These are phyloP conservation scores for Peronospora tabacina DNA, from an alignment of 352 stramenopile species.

Conservation along the genomic window DNA sequence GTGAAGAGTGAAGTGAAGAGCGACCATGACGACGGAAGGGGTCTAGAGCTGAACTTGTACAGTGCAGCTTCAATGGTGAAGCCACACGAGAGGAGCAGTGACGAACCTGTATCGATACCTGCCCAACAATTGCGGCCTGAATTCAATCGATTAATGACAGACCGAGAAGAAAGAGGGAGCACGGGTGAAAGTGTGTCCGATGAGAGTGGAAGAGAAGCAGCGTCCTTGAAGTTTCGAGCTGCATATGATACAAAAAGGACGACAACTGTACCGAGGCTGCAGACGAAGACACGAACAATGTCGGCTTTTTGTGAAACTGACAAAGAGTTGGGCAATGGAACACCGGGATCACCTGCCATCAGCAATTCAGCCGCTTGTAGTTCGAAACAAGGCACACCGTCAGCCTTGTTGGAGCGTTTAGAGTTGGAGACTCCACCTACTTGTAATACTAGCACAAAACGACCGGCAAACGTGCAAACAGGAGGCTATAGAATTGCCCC, in stretches of 20 bases:
- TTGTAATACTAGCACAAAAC: not conserved
- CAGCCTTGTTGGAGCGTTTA: slow-evolving; percentile 14
- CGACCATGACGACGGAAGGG: slow-evolving; percentile 12
- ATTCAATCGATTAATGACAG: slow-evolving; percentile 16
- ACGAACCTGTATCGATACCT: not conserved
- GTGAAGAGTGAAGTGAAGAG: slow-evolving; percentile 4
- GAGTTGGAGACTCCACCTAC: slow-evolving; percentile 3
- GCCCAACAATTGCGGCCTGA: slow-evolving; percentile 13
- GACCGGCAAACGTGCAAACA: slow-evolving; percentile 20
- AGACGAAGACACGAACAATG: slow-evolving; percentile 52
- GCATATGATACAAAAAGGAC: slow-evolving; percentile 20
- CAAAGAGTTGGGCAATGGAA: slow-evolving; percentile 22
- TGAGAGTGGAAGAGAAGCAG: slow-evolving; percentile 1
- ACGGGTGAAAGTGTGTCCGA: slow-evolving; percentile 8
- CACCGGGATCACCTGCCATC: slow-evolving; percentile 1
- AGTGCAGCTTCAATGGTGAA: slow-evolving; percentile 20
- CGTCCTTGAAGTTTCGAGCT: slow-evolving; percentile 18
- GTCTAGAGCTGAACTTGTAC: slow-evolving; percentile 26
- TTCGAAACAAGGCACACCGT: slow-evolving; percentile 9
- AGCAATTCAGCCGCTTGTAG: slow-evolving; percentile 5
- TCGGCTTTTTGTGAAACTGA: slow-evolving; percentile 43
- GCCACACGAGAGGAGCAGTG: slow-evolving; percentile 4
- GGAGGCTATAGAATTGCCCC: slow-evolving; percentile 12
- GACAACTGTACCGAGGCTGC: slow-evolving; percentile 55
- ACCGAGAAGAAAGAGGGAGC: slow-evolving; percentile 7